Percentiles rank a stretch among this genome's conserved stretches.
Conservation (phyloP, 257 asterid genomes). For the Gentiana straminea region DNA sequence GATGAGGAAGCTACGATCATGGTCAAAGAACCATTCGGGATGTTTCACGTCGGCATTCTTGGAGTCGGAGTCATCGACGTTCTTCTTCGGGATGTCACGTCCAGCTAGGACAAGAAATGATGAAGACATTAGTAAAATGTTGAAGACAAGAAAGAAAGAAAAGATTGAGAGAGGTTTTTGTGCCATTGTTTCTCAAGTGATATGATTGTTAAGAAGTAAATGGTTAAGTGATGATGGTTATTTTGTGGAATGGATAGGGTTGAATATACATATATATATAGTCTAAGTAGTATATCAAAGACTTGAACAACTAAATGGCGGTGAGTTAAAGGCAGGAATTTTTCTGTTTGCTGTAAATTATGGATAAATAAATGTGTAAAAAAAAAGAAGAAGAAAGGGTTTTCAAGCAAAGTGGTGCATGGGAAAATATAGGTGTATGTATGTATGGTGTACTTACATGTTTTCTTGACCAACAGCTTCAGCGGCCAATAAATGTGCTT, state of each 20-base stretch:
- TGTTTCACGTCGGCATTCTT: slow-evolving; percentile 16
- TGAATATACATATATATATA: slow-evolving; percentile 10
- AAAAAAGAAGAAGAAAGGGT: too few species aligned
- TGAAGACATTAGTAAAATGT: slow-evolving; percentile 7
- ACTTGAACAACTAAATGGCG: slow-evolving; percentile 21
- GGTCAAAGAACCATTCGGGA: slow-evolving; percentile 22
- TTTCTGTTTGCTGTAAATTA: background rate
- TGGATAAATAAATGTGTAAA: background rate
- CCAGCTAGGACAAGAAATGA: slow-evolving; percentile 14
- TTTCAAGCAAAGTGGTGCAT: background rate
- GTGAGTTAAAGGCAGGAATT: slow-evolving; percentile 18
- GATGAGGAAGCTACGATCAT: slow-evolving; percentile 48
- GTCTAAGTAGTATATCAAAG: slow-evolving; percentile 15
- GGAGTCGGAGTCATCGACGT: background rate
- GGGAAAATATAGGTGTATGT: background rate
- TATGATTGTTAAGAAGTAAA: background rate
- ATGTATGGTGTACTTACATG: too few species aligned
- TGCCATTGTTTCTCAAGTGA: slow-evolving; percentile 26
- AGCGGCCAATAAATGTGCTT: slow-evolving; percentile 13
- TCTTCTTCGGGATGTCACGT: slow-evolving; percentile 22
- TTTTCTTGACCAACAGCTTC: slow-evolving; percentile 5
- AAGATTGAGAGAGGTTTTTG: slow-evolving; percentile 10
- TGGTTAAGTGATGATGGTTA: background rate
- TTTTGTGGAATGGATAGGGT: slow-evolving; percentile 1
- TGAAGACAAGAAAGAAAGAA: slow-evolving; percentile 19